Percentiles rank a stretch among this genome's conserved stretches.
Conservation (phyloP, 352 stramenopile species). For the Pythium biforme region DNA sequence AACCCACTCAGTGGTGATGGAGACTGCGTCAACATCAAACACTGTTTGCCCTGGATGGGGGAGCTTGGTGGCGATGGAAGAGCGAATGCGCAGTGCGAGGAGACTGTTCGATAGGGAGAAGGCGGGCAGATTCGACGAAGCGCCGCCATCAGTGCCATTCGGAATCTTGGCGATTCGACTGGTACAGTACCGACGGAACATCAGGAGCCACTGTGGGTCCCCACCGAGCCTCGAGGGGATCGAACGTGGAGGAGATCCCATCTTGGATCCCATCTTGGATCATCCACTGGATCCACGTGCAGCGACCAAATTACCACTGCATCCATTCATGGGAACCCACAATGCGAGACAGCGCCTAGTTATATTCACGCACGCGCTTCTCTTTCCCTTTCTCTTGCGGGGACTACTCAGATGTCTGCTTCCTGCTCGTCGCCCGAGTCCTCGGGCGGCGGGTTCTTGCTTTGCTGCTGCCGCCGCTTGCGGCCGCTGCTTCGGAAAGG, state of each 20-base stretch:
- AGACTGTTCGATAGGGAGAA: background rate
- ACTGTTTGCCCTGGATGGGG: too few species aligned
- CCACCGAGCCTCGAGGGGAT: background rate
- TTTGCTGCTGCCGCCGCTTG: slow-evolving; percentile 18
- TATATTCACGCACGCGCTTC: background rate
- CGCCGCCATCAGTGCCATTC: background rate
- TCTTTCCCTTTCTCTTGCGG: too few species aligned
- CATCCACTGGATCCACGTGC: too few species aligned
- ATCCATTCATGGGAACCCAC: too few species aligned
- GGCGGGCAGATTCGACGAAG: background rate
- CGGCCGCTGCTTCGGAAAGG: slow-evolving; percentile 7
- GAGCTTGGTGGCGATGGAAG: too few species aligned
- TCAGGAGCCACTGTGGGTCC: background rate
- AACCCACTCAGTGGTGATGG: background rate
- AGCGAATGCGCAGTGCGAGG: background rate
- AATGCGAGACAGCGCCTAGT: too few species aligned
- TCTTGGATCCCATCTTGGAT: too few species aligned
- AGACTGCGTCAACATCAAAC: too few species aligned
- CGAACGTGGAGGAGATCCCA: too few species aligned
- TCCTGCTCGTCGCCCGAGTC: slow-evolving; percentile 39
- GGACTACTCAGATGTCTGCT: slow-evolving; percentile 29
- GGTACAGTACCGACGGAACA: too few species aligned
- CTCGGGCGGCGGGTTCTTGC: slow-evolving; percentile 10
- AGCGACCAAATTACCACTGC: too few species aligned
- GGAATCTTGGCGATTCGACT: background rate